These are phyloP conservation scores for Lactarius sanguifluus DNA, from an alignment of 768 basidiomycete species.

Conservation along the genomic window DNA sequence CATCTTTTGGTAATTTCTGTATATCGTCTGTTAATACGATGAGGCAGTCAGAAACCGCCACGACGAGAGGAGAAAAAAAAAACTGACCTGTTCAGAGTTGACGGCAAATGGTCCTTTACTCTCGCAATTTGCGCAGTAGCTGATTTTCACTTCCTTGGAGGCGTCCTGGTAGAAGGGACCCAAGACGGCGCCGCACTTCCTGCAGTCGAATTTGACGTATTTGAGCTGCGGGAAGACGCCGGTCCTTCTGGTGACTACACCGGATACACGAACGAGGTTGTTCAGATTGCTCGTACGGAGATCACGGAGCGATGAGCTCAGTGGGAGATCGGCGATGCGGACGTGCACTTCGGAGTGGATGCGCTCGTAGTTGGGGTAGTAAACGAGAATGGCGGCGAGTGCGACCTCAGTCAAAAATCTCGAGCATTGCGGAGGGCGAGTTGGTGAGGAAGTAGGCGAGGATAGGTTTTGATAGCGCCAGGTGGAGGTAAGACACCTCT, in stretches of 20 bases:
- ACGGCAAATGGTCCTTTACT: conserved; percentile 93
- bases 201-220: conserved; percentile 98
- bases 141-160: conserved; percentile 89
- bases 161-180: conserved; percentile 99
- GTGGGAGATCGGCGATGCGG: conserved; percentile 90
- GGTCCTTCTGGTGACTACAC: conserved; percentile 92
- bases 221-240: conserved; percentile 99
- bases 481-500: conserved; percentile 96
- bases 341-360: conserved; percentile 99
- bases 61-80: neutral
- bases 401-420: conserved; percentile 96
- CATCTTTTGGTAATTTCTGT: conserved; percentile 99
- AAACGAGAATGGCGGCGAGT: conserved; percentile 88
- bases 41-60: neutral
- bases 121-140: conserved; percentile 93
- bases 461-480: conserved; percentile 89
- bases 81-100: conserved; percentile 86
- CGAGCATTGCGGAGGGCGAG: conserved; percentile 88
- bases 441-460: conserved; percentile 97
- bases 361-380: conserved; percentile 93
- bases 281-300: conserved; percentile 91
- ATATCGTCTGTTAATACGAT: conserved; percentile 68
- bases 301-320: conserved; percentile 87
- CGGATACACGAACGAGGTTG: conserved; percentile 91
- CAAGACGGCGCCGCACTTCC: conserved; percentile 88